Conservation (phyloP, 768 basidiomycete species). For the Rhodocollybia butyracea region DNA sequence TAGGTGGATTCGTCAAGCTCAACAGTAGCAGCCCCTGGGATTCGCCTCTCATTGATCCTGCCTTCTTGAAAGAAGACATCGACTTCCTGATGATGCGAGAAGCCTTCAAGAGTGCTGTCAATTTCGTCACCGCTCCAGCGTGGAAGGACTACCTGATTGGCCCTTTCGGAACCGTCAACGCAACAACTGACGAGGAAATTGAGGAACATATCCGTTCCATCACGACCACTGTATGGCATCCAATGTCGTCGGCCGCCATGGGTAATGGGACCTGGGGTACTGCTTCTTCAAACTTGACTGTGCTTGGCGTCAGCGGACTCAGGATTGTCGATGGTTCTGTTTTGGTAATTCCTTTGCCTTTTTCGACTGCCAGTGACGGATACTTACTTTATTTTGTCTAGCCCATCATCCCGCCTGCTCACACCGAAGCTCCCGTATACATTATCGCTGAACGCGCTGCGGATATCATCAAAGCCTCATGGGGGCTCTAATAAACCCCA, state of each 20-base stretch:
- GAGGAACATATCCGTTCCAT: conserved; percentile 20
- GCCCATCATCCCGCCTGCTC: conserved; percentile 22
- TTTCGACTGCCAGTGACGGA: background rate
- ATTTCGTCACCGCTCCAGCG: background rate
- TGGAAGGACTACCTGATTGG: background rate
- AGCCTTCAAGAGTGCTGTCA: background rate
- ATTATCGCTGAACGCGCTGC: conserved; percentile 26
- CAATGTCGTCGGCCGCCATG: conserved; percentile 21
- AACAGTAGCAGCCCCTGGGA: background rate
- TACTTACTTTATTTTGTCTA: background rate
- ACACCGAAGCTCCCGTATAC: conserved; percentile 24
- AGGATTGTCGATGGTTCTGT: conserved; percentile 36
- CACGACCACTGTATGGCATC: conserved; percentile 22
- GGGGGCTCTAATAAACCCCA: too few species aligned
- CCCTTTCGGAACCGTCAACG: background rate
- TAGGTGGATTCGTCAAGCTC: background rate
- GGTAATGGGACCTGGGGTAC: conserved; percentile 27
- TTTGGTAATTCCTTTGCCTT: conserved; percentile 20
- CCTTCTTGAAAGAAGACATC: background rate
- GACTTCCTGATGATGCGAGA: background rate
- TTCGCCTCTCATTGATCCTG: background rate
- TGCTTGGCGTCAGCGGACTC: conserved; percentile 30
- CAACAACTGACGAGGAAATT: conserved; percentile 20
- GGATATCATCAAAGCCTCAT: conserved; percentile 29
- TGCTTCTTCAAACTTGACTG: conserved; percentile 28